Percentiles rank a stretch among this genome's conserved stretches.
Conservation (phyloP, 768 basidiomycete species). For the Macrolepiota albuminosa region DNA sequence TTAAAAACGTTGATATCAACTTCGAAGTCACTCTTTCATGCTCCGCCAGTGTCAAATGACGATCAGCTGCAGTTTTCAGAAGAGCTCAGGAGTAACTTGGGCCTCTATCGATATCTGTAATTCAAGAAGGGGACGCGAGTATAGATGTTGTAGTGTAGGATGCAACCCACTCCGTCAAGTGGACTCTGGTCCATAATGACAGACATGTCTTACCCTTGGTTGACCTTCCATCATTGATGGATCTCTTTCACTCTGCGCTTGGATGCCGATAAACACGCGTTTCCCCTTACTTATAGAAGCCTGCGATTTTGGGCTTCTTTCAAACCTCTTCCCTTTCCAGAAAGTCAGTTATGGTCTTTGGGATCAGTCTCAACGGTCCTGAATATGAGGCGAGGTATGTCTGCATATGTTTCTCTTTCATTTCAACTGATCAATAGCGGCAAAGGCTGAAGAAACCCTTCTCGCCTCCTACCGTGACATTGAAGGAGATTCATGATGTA, state of each 20-base stretch:
- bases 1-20: not conserved
- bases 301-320: not conserved
- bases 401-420: not conserved
- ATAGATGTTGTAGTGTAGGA: not conserved
- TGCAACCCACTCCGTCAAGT: slow-evolving; percentile 2
- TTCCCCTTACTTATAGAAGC: slow-evolving; percentile 7
- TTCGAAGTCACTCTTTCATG: not conserved
- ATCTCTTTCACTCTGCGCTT: slow-evolving; percentile 6
- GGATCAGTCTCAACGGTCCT: slow-evolving; percentile 27
- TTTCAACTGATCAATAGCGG: not conserved
- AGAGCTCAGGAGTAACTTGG: not conserved
- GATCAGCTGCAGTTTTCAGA: not conserved
- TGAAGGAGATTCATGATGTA: slow-evolving; percentile 52
- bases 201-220: not conserved
- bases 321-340: slow-evolving; percentile 4
- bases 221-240: slow-evolving; percentile 6
- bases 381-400: slow-evolving; percentile 37
- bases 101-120: not conserved
- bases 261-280: slow-evolving; percentile 7
- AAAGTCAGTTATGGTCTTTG: slow-evolving; percentile 20
- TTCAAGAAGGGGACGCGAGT: not conserved
- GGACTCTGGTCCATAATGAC: slow-evolving; percentile 1
- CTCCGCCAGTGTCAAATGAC: not conserved
- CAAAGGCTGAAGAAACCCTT: slow-evolving; percentile 40
- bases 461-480: slow-evolving; percentile 40